Evolutionary conservation across 441 rosid genomes (phyloP).

Genomic region (Capsella rubella): DNA sequence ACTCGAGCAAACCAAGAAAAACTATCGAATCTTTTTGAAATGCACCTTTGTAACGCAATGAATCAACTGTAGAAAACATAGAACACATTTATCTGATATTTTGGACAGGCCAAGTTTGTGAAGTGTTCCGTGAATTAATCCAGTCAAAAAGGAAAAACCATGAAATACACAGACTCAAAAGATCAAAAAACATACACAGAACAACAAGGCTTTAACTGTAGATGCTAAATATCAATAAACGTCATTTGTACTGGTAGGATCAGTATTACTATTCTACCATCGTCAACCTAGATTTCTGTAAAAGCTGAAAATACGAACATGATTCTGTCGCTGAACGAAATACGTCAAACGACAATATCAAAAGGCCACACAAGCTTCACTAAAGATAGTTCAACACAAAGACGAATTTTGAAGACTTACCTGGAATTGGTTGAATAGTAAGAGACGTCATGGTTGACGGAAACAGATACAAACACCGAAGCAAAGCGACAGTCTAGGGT

Average conservation of each 20-base stretch:
- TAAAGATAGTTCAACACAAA: not conserved
- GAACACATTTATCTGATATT: no score
- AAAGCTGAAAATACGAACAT: not conserved
- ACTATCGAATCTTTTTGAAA: not conserved
- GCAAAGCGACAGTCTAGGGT: constrained; percentile 33
- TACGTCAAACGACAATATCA: not conserved
- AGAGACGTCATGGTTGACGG: constrained; percentile 37
- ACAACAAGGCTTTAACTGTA: no score
- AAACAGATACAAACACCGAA: constrained; percentile 21
- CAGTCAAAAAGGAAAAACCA: not conserved
- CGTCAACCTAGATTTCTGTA: not conserved
- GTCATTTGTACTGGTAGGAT: not conserved
- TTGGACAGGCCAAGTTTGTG: no score
- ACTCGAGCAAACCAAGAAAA: not conserved
- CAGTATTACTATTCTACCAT: not conserved
- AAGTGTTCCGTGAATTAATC: not conserved
- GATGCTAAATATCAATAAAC: no score
- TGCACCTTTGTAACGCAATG: not conserved
- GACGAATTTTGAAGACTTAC: not conserved
- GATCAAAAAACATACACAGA: not conserved
- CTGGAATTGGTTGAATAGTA: constrained; percentile 29
- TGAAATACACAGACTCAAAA: not conserved
- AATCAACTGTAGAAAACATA: not conserved
- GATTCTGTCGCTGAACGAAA: not conserved
- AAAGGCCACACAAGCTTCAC: constrained; percentile 11